Conservation (phyloP, 176 grass and related monocot genomes). For the Tillandsia leiboldiana region DNA sequence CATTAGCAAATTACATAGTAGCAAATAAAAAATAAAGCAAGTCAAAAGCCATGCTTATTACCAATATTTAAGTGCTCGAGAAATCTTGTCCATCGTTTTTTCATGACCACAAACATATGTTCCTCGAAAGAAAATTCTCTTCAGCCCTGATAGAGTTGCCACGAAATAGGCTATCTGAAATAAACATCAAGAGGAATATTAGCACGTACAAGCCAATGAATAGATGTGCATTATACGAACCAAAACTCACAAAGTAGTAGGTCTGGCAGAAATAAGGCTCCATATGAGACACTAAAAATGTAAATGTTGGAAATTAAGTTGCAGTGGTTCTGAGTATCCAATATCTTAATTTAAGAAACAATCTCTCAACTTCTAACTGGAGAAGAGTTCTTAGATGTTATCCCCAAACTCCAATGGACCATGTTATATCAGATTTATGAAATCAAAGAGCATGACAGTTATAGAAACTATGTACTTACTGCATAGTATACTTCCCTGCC, state of each 20-base stretch:
- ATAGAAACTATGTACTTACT: background rate
- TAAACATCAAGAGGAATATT: conserved; percentile 4
- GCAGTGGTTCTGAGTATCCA: background rate
- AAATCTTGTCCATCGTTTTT: conserved; percentile 97
- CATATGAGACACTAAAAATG: background rate
- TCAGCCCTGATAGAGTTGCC: conserved; percentile 82
- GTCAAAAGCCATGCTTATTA: conserved; percentile 22
- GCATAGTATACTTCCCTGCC: background rate
- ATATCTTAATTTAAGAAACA: background rate
- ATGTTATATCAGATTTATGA: background rate
- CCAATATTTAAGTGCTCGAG: conserved; percentile 89
- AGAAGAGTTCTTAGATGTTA: background rate
- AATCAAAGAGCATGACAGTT: no score
- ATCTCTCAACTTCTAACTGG: background rate
- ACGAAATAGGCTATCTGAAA: conserved; percentile 95
- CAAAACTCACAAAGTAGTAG: background rate
- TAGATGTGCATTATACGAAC: background rate
- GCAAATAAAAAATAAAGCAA: background rate
- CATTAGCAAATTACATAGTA: background rate
- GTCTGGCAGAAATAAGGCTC: background rate
- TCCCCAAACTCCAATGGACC: background rate
- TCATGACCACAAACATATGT: conserved; percentile 88
- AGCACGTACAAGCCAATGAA: background rate
- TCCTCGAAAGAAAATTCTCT: conserved; percentile 95
- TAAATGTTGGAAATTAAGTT: background rate